A percentile compares a stretch with the other conserved stretches of the same genome.
Conservation (phyloP, 805 yeast genomes). For the Pichia nakasei region DNA sequence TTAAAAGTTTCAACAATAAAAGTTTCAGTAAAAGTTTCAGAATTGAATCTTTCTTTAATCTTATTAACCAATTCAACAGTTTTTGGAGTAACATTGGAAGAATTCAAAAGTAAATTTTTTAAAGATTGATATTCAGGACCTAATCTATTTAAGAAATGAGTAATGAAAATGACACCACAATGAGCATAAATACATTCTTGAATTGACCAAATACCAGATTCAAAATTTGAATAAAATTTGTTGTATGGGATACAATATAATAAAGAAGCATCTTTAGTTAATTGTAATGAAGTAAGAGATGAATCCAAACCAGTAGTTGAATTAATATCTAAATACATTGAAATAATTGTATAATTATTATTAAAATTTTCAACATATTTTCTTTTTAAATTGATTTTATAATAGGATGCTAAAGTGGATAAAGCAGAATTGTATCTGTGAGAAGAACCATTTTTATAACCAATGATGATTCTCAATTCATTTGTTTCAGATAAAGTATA, state of each 20-base stretch:
- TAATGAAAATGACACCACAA: slow-evolving; percentile 83
- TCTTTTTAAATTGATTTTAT: slow-evolving; percentile 74
- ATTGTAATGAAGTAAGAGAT: slow-evolving; percentile 67
- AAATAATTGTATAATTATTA: slow-evolving; percentile 78
- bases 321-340: slow-evolving; percentile 71
- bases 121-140: slow-evolving; percentile 82
- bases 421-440: slow-evolving; percentile 84
- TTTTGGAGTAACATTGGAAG: slow-evolving; percentile 44
- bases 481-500: slow-evolving; percentile 69
- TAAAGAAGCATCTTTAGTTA: slow-evolving; percentile 88
- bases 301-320: slow-evolving; percentile 33
- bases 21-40: slow-evolving; percentile 86
- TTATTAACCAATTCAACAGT: slow-evolving; percentile 69
- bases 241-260: slow-evolving; percentile 87
- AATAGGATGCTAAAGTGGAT: slow-evolving; percentile 79
- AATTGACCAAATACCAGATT: slow-evolving; percentile 69
- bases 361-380: slow-evolving; percentile 92
- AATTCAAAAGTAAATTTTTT: slow-evolving; percentile 47
- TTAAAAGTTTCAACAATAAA: slow-evolving; percentile 72
- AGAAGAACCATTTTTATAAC: slow-evolving; percentile 75
- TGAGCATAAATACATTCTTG: slow-evolving; percentile 95
- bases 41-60: slow-evolving; percentile 81
- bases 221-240: slow-evolving; percentile 65
- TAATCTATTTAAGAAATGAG: slow-evolving; percentile 88
- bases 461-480: slow-evolving; percentile 84